Evolutionary conservation across 2,329 filamentous ascomycete genomes (phyloP).

Genomic region (Aspergillus fructus): DNA sequence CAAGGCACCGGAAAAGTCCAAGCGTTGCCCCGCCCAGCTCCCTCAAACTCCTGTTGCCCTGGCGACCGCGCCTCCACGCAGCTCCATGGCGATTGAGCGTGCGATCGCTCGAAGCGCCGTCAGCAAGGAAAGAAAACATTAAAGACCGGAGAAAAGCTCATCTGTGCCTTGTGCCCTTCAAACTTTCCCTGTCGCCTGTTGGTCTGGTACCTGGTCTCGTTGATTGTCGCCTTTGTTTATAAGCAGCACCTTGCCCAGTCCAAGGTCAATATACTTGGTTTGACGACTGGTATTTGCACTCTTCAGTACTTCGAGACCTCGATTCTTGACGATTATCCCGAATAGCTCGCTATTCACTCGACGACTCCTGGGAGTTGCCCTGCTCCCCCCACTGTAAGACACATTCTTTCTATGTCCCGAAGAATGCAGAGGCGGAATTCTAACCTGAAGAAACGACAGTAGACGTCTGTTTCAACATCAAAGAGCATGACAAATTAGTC

Average conservation of each 20-base stretch:
- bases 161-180: not conserved
- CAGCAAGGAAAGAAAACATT: constrained; percentile 8
- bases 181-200: not conserved
- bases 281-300: not conserved
- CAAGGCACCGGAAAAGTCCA: constrained; percentile 6
- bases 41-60: constrained; percentile 13
- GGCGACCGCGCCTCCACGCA: constrained; percentile 15
- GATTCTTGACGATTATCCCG: constrained; percentile 1
- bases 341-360: not conserved
- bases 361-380: not conserved
- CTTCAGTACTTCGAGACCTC: not conserved
- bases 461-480: not conserved
- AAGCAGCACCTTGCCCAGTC: not conserved
- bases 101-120: constrained; percentile 11
- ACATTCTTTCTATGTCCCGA: constrained; percentile 2
- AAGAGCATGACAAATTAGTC: constrained; percentile 12
- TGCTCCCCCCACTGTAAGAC: constrained; percentile 3
- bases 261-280: not conserved
- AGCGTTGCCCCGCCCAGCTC: constrained; percentile 7
- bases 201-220: not conserved
- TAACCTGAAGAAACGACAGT: not conserved
- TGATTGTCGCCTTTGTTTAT: constrained; percentile 12
- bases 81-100: constrained; percentile 8
- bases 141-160: not conserved
- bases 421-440: not conserved